Conservation (phyloP, 1,284 basidiomycete genomes). For the Volvariella surrecta region DNA sequence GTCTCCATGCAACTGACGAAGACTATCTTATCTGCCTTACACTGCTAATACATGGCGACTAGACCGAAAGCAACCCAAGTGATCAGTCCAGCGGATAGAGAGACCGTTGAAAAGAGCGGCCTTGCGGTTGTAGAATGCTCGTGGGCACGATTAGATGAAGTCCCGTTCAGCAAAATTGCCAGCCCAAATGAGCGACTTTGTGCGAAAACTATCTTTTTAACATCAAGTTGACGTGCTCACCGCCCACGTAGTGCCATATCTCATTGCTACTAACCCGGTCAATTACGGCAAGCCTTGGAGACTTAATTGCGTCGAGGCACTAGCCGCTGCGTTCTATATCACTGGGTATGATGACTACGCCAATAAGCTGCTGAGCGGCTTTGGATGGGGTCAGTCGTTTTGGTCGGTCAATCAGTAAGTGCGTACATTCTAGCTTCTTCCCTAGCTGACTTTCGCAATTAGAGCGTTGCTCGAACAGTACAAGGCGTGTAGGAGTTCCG, state of each 20-base stretch:
- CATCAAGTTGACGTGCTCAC: background rate
- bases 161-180: slow-evolving; percentile 91
- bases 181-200: slow-evolving; percentile 87
- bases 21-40: slow-evolving; percentile 1
- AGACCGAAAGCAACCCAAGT: slow-evolving; percentile 84
- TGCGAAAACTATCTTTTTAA: slow-evolving; percentile 41
- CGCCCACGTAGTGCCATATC: slow-evolving; percentile 70
- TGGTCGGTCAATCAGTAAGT: slow-evolving; percentile 71
- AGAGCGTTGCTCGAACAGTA: slow-evolving; percentile 68
- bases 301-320: slow-evolving; percentile 87
- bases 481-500: slow-evolving; percentile 55
- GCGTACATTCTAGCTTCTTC: background rate
- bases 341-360: slow-evolving; percentile 80
- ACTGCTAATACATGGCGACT: slow-evolving; percentile 1
- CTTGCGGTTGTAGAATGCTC: slow-evolving; percentile 96
- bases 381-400: slow-evolving; percentile 86
- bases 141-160: slow-evolving; percentile 92
- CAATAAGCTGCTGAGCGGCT: slow-evolving; percentile 66
- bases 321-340: slow-evolving; percentile 90
- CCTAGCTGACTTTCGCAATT: slow-evolving; percentile 1
- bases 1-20: background rate
- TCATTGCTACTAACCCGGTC: slow-evolving; percentile 88
- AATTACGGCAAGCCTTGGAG: slow-evolving; percentile 95
- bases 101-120: slow-evolving; percentile 71
- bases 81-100: slow-evolving; percentile 79